phyloP scores from a whole-genome alignment of 2,329 filamentous ascomycete genomes.

The Colletotrichum destructivum region DNA sequence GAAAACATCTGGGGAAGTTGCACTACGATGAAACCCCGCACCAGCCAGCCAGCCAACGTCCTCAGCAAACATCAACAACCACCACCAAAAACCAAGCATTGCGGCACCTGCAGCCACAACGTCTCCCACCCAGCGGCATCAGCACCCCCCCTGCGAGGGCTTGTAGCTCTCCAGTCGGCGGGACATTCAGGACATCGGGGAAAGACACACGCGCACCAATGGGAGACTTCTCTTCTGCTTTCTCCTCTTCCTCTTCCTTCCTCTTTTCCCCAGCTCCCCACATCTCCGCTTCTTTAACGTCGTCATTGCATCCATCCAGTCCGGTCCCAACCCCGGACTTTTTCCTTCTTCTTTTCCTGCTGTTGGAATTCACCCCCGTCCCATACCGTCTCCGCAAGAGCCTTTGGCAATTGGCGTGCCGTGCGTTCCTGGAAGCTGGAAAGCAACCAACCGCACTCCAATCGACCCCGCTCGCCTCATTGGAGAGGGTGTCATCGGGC shows the following conservation, averaged over 20 bases:
- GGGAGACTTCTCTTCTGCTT: neutral
- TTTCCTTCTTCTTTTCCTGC: slow-evolving; percentile 1
- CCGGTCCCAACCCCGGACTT: slow-evolving; percentile 33
- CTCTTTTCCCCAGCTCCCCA: slow-evolving; percentile 16
- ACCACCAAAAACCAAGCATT: slow-evolving; percentile 15
- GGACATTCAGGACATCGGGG: slow-evolving; percentile 16
- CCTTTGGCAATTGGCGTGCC: slow-evolving; percentile 20
- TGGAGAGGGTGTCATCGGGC: slow-evolving; percentile 38
- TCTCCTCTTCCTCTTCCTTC: slow-evolving; percentile 14
- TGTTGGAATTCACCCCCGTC: slow-evolving; percentile 11
- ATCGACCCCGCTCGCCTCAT: slow-evolving; percentile 30
- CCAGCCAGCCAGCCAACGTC: slow-evolving; percentile 25
- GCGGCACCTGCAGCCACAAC: slow-evolving; percentile 20
- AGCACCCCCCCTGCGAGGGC: slow-evolving; percentile 19
- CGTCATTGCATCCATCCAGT: slow-evolving; percentile 32
- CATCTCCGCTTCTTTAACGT: slow-evolving; percentile 28
- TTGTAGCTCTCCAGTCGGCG: neutral
- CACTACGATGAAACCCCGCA: slow-evolving; percentile 40
- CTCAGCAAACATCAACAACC: slow-evolving; percentile 28
- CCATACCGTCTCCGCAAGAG: slow-evolving; percentile 13
- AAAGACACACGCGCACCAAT: slow-evolving; percentile 38
- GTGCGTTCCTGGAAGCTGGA: slow-evolving; percentile 35
- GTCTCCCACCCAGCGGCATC: neutral
- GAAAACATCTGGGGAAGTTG: slow-evolving; percentile 40
- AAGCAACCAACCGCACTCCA: slow-evolving; percentile 21